Evolutionary conservation across 768 basidiomycete species (phyloP), one percentile per base, ranked within the genome.

Genomic region (Lentinula edodes): DNA sequence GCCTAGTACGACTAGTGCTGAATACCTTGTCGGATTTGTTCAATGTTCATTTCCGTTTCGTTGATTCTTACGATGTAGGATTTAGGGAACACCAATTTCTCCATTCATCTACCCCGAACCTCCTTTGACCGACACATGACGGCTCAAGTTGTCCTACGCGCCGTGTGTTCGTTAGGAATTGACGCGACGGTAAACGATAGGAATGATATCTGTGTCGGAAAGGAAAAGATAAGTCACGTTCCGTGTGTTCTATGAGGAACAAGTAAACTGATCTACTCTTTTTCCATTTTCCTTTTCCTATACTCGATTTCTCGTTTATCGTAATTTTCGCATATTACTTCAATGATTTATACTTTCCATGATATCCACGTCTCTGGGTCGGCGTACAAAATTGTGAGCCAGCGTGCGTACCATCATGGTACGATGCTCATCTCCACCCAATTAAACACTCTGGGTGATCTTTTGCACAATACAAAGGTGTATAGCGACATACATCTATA

Each of bases 71-170:
- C 28, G 28, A 20, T 32, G 32, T 69, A 98, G 97, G 97, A 99
- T 70, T 75, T 95, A 16, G 97, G 97, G 15, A 99, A 99, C 71
- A 95, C 94, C 1, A 98, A 98, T 70, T 98, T 93, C 73, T 97
- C 95, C 0, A 90, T 99, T 62, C 91, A 97, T 65, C 80, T 96
- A 12, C 89, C 96, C 0, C 83, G 96, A 5, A 68, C 78, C 5
- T 78, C 87, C 0, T 98, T 99, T 65, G 86, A 96, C 69, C 82
- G 95, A 38, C 79, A 83, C 38, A 80, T 77, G 18, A 95, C 95
- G 0, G 89, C 92, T 0, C 80, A 86, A 60, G 75, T 95, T n/a
- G 78, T 95, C 28, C 78, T 90, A 16, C 78, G 84, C 12, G 95
- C 95, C 6, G 83, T 98, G 13, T 82, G 83, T 13, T 78, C 85